Evolutionary conservation across 495 filamentous ascomycete genomes (phyloP), one percentile per base, ranked within the genome.

Genomic region (Talaromyces thailandensis): DNA sequence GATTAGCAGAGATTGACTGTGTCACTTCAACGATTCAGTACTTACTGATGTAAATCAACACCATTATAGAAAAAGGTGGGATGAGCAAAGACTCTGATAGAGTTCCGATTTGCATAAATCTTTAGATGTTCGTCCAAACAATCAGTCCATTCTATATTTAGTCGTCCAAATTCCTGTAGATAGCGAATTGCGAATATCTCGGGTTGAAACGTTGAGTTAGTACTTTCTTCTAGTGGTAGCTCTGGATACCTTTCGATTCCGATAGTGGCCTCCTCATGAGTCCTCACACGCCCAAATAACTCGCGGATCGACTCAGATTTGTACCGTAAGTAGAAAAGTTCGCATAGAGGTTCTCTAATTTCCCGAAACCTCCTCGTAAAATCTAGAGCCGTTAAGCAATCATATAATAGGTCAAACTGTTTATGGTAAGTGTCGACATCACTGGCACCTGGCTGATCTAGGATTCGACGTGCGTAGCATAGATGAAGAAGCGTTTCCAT

Each of bases 381-480:
- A 51, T 61, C 58, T 28, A 61, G 58, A 51, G 58, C 58, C 28
- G 58, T 61, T 32, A 61, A 21, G 28, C 43, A 61, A 35, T 61
- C 58, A 52, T 61, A 61, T 3, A 61, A 29, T 16, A 61, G 12
- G 0, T 61, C 25, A 35, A 61, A 61, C 9, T 61, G 58, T 31
- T 61, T 50, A 32, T 16, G 4, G 12, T 4, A 61, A 61, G 45
- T 61, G 24, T 52, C 16, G 2, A 61, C 43, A 31, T 61, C 58
- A 51, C 11, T 51, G 58, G 58, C 58, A 52, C 11, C 28, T 51
- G 58, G 58, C 26, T 61, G 58, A 31, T 61, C 14, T 28, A 61
- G 58, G 6, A 61, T 61, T 61, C 58, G 58, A 31, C 58, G 58
- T 61, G 58, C 43, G 9, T 61, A 61, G 24, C 58, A 61, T 61